These are phyloP conservation scores for Verticillium albo-atrum DNA, from an alignment of 2,329 filamentous ascomycete species.

Conservation along the genomic window DNA sequence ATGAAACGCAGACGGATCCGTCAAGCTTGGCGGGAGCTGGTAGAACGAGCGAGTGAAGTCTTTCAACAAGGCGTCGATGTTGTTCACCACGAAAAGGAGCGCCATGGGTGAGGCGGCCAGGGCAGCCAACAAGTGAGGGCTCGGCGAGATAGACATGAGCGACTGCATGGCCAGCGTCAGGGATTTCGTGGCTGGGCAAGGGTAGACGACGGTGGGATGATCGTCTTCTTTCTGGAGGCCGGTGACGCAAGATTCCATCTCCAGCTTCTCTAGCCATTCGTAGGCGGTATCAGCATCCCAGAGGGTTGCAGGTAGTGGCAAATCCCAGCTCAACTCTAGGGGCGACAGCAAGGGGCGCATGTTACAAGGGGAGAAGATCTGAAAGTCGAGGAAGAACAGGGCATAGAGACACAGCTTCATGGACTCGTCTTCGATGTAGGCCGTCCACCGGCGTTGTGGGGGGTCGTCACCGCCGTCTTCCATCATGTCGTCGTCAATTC, in stretches of 20 bases:
- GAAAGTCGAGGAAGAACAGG: conserved; percentile 22
- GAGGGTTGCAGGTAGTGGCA: conserved; percentile 19
- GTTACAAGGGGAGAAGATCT: conserved; percentile 23
- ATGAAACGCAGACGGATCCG: conserved; percentile 25
- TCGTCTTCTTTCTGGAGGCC: conserved; percentile 9
- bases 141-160: conserved; percentile 22
- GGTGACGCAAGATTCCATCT: conserved; percentile 12
- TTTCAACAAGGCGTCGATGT: conserved; percentile 20
- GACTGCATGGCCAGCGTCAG: conserved; percentile 24
- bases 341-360: conserved; percentile 21
- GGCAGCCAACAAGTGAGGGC: conserved; percentile 15
- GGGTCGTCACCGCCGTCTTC: conserved; percentile 40
- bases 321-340: conserved; percentile 28
- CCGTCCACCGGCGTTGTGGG: conserved; percentile 17
- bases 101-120: conserved; percentile 20
- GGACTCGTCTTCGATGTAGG: conserved; percentile 22
- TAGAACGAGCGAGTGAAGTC: conserved; percentile 29
- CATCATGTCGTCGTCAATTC: conserved; percentile 36
- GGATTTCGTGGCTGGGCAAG: conserved; percentile 18
- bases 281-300: conserved; percentile 24
- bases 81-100: conserved; percentile 20
- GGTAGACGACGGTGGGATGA: conserved; percentile 6
- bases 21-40: conserved; percentile 22
- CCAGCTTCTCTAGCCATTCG: conserved; percentile 18
- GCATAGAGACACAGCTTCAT: conserved; percentile 23